Evolutionary conservation across 2,329 filamentous ascomycete genomes (phyloP).

Genomic region (Fusarium acutatum): DNA sequence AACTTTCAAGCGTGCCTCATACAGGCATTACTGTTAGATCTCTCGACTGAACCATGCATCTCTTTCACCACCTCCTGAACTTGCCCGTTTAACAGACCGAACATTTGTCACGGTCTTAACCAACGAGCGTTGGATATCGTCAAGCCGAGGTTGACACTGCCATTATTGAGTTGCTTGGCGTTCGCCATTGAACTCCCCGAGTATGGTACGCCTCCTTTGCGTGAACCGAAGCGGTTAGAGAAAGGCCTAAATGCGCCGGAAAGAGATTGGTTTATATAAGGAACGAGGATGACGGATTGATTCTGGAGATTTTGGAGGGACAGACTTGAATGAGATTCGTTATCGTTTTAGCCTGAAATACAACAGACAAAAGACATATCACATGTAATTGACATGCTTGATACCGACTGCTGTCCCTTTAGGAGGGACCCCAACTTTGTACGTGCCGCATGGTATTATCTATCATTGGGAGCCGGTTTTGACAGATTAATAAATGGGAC

Average conservation of each 20-base stretch:
- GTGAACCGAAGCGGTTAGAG: not conserved
- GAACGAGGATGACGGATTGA: accelerated
- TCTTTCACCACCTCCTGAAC: too few relatives aligned
- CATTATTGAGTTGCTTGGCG: too few relatives aligned
- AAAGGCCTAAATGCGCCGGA: not conserved
- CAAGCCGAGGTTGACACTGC: too few relatives aligned
- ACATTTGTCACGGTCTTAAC: too few relatives aligned
- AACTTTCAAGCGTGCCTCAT: too few relatives aligned
- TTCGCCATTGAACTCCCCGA: too few relatives aligned
- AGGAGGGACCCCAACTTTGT: not conserved
- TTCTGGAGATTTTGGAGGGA: not conserved
- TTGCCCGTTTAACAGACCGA: too few relatives aligned
- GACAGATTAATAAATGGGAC: not conserved
- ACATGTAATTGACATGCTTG: not conserved
- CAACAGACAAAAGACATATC: not conserved
- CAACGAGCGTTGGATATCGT: too few relatives aligned
- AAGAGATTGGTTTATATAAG: not conserved
- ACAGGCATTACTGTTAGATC: too few relatives aligned
- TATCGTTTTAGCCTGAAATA: not conserved
- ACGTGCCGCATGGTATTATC: not conserved
- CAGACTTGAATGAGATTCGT: not conserved
- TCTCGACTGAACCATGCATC: too few relatives aligned
- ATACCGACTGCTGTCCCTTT: not conserved
- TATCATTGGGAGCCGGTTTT: not conserved
- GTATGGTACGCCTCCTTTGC: not conserved